Conservation (phyloP, 1,139 yeast species). For the Yamadazyma siamensis region DNA sequence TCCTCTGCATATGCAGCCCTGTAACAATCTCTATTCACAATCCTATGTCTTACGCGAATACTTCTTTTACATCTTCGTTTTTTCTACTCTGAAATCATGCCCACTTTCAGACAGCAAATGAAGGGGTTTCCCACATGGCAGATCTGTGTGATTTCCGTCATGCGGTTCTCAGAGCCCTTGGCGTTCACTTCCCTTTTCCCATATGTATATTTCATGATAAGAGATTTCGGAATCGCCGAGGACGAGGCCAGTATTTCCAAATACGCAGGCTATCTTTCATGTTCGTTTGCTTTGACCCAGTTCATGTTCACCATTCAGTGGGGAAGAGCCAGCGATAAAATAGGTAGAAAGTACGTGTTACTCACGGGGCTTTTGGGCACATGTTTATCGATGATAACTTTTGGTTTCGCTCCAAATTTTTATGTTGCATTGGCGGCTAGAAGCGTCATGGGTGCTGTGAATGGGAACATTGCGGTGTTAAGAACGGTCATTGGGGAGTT, state of each 20-base stretch:
- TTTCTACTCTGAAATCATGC: too few species aligned
- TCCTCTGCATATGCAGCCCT: too few species aligned
- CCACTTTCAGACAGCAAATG: slow-evolving; percentile 18
- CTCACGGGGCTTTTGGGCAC: slow-evolving; percentile 52
- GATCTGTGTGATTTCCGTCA: slow-evolving; percentile 40
- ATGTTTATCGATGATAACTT: slow-evolving; percentile 40
- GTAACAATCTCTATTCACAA: too few species aligned
- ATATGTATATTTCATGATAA: slow-evolving; percentile 61
- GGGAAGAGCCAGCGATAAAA: slow-evolving; percentile 52
- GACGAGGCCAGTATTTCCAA: slow-evolving; percentile 51
- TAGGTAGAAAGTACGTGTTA: slow-evolving; percentile 60
- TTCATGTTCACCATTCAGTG: slow-evolving; percentile 55
- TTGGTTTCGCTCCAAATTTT: slow-evolving; percentile 52
- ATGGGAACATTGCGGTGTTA: slow-evolving; percentile 61
- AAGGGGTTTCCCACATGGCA: slow-evolving; percentile 52
- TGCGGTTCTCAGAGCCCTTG: slow-evolving; percentile 59
- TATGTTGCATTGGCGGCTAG: slow-evolving; percentile 52
- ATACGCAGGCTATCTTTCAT: slow-evolving; percentile 58
- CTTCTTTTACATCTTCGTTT: too few species aligned
- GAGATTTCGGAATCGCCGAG: slow-evolving; percentile 51
- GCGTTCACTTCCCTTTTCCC: slow-evolving; percentile 65
- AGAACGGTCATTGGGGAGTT: slow-evolving; percentile 61
- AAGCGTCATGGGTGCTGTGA: slow-evolving; percentile 51
- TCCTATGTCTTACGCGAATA: too few species aligned
- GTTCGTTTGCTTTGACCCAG: slow-evolving; percentile 54